Evolutionary conservation across 768 basidiomycete species (phyloP), one percentile per base, ranked within the genome.

Genomic region (Cystofilobasidium ferigula): DNA sequence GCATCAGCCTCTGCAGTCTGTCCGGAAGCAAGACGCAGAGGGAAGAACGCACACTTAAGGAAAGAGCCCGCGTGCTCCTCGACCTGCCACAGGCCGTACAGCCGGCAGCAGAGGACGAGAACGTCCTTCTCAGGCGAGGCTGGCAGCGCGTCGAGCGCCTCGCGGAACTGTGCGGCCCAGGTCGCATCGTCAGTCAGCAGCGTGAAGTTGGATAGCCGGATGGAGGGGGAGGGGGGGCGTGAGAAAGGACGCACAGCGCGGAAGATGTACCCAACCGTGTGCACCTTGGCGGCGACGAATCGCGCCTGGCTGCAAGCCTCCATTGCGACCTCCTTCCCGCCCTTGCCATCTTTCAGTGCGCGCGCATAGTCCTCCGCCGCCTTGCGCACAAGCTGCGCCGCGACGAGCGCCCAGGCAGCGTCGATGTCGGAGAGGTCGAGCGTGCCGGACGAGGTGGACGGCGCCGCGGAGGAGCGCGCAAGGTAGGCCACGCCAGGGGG

Each of bases 51-150:
- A 76, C 77, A 77, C 69, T 79, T 78, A 69, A 79, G 71, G 74
- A 78, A 79, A 53, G 73, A 73, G 4, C 73, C 75, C 56, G 77
- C 77, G 70, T 78, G 75, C 72, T 78, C 78, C 67, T 79, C 78
- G 63, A 78, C 76, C 61, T 75, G 72, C 74, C 77, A 78, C 6
- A 77, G 70, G 10, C 77, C 78, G 66, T 78, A 79, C 30, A 79
- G 66, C 43, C 69, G 69, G 65, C 77, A 78, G 47, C 76, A 73
- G 16, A 71, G 73, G 62, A 71, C 68, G 51, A 79, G 69, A 30
- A 74, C 71, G 47, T 73, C 71, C 36, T 70, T 69, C 67, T 78
- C 76, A 34, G 74, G 73, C 13, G 69, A 69, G 42, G 70, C 69
- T 1, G 69, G 69, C 65, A 77, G 73, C 69, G 73, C 74, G 57